Evolutionary conservation across 768 basidiomycete genomes (phyloP), one percentile per base, ranked within the genome.

Genomic region (Lentinula sp.): DNA sequence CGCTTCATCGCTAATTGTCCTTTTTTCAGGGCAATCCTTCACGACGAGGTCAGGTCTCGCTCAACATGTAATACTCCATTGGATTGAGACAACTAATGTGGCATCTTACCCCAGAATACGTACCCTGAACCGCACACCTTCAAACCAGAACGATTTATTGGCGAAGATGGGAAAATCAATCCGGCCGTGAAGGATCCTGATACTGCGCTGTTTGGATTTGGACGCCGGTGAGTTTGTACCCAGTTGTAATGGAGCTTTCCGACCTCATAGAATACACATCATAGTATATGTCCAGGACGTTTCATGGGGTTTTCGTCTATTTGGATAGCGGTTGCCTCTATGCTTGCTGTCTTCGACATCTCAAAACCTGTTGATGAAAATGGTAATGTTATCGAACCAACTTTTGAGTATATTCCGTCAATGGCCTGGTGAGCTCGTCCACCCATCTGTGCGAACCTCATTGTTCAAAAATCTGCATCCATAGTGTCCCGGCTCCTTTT

Each of bases 61-160:
- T 43, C 16, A 6, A 43, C 6, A 43, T n/a, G 6, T 32, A 50
- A n/a, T 8, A 16, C 5, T 13, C 2, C 20, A 15, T 13, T 23
- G 37, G 4, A 32, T 15, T 28, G n/a, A 23, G 4, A 13, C 32
- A 43, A 57, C 28, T 28, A 12, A 56, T 35, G 20, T 45, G 18
- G 12, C 28, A 28, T 39, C 13, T 43, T 18, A 15, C 60, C 3
- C 4, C 12, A 62, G 51, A 33, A 51, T 37, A 53, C 62, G 23
- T 73, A 70, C 62, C 71, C 71, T 18, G 65, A 69, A 16, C 72
- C 72, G 6, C 59, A 66, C 42, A 51, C 45, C 10, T 73, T 72
- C 66, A 58, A 64, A 35, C 70, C 72, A 33, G 69, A 68, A n/a
- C 65, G 72, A 12, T 73, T 67, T 57, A 58, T 70, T 23, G 63